These are phyloP conservation scores for Vigna radiata DNA, from an alignment of 306 rosid genomes.

Conservation along the genomic window DNA sequence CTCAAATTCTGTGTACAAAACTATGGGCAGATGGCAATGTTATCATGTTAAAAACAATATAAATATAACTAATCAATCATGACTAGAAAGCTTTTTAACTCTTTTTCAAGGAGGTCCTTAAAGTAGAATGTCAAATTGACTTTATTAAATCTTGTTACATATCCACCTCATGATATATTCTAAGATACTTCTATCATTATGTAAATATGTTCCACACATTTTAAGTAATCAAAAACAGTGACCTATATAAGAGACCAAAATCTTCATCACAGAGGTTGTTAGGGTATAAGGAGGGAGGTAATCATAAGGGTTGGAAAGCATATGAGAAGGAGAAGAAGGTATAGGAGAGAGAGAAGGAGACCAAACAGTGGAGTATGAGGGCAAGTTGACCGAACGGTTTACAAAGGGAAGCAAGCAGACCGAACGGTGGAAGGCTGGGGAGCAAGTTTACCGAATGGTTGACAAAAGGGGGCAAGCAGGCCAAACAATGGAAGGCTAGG, in stretches of 20 bases:
- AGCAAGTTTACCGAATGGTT: no score
- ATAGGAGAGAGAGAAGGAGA: no score
- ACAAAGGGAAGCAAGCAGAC: no score
- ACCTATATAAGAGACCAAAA: constrained; percentile 5
- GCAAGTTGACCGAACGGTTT: no score
- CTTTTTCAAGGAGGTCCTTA: constrained; percentile 28
- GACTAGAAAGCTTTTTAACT: background rate
- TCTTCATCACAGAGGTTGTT: constrained; percentile 24
- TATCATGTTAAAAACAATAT: background rate
- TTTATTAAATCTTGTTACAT: background rate
- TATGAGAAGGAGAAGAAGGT: no score
- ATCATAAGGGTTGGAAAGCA: no score
- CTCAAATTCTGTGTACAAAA: constrained; percentile 15
- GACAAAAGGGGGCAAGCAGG: no score
- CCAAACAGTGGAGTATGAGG: no score
- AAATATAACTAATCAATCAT: constrained; percentile 9
- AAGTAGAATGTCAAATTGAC: constrained; percentile 18
- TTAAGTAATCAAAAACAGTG: background rate
- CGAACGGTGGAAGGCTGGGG: no score
- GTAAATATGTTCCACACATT: constrained; percentile 28
- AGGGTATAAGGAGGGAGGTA: no score
- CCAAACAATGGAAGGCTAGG: no score
- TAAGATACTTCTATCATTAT: constrained; percentile 31
- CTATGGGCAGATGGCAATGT: background rate
- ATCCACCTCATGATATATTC: background rate